Conservation (phyloP, 257 asterid species). For the Phtheirospermum japonicum region DNA sequence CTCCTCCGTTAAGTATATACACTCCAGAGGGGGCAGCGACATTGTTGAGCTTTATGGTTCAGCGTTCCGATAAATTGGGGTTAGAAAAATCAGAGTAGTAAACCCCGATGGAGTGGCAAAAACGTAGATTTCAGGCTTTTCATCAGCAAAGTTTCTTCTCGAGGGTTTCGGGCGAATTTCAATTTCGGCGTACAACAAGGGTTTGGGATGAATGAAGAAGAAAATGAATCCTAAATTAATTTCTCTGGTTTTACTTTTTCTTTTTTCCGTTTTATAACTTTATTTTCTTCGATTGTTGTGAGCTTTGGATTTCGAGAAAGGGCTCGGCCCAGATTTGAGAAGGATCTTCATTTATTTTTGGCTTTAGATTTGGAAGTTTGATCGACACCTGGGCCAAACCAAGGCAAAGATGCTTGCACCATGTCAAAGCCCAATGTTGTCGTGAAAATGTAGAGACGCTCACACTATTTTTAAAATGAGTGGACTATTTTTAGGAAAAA, state of each 20-base stretch:
- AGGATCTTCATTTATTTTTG: no score
- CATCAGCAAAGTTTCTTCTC: constrained; percentile 27
- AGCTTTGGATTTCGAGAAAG: background rate
- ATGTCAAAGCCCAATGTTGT: no score
- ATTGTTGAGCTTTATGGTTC: constrained; percentile 30
- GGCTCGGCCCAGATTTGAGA: background rate
- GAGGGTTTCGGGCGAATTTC: constrained; percentile 42
- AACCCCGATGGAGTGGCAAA: constrained; percentile 1
- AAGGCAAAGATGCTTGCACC: no score
- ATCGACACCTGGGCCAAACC: no score
- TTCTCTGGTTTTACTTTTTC: background rate
- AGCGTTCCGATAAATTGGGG: constrained; percentile 14
- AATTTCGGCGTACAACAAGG: constrained; percentile 25
- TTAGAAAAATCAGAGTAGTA: constrained; percentile 26
- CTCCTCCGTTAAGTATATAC: constrained; percentile 61
- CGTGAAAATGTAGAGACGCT: no score
- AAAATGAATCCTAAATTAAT: constrained; percentile 8
- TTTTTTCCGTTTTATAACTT: background rate
- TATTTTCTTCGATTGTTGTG: background rate
- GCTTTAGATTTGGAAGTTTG: no score
- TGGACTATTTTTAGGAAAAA: no score
- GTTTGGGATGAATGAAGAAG: constrained; percentile 32
- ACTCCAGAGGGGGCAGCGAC: constrained; percentile 70
- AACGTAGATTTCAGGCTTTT: constrained; percentile 25
- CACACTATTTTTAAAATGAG: no score